A percentile compares a stretch with the other conserved stretches of the same genome.
Evolutionary conservation across 139 green algal species (phyloP).

Genomic region (Coelastrella sp.): DNA sequence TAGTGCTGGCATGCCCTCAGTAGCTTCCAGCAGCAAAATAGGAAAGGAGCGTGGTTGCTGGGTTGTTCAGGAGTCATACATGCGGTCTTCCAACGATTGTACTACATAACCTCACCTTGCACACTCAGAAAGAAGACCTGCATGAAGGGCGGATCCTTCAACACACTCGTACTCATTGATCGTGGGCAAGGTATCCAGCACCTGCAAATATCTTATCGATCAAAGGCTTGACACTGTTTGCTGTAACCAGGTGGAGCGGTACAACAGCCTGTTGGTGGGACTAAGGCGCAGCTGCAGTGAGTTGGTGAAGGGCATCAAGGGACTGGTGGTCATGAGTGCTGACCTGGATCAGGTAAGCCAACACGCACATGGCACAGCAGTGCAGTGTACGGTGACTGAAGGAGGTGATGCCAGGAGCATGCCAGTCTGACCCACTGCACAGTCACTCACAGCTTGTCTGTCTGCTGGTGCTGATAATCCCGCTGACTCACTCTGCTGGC

Average conservation of each 20-base stretch:
- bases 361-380: not conserved
- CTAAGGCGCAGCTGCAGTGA: conserved; percentile 70
- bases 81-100: too few relatives aligned
- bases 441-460: not conserved
- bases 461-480: too few relatives aligned
- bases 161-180: too few relatives aligned
- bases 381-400: not conserved
- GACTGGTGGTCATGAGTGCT: conserved; percentile 86
- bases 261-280: conserved; percentile 83
- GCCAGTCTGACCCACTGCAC: not conserved
- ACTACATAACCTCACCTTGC: too few relatives aligned
- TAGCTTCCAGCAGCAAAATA: not conserved
- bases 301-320: conserved; percentile 84
- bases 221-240: too few relatives aligned
- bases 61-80: too few relatives aligned
- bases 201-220: too few relatives aligned
- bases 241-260: conserved; percentile 81
- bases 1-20: not conserved
- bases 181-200: too few relatives aligned
- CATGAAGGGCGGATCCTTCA: too few relatives aligned
- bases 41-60: too few relatives aligned
- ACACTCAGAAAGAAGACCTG: too few relatives aligned
- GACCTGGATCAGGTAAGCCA: conserved; percentile 76
- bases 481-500: too few relatives aligned
- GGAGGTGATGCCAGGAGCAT: not conserved